These are phyloP conservation scores for Pleurotus salmoneostramineus DNA, from an alignment of 768 basidiomycete genomes.

Conservation along the genomic window DNA sequence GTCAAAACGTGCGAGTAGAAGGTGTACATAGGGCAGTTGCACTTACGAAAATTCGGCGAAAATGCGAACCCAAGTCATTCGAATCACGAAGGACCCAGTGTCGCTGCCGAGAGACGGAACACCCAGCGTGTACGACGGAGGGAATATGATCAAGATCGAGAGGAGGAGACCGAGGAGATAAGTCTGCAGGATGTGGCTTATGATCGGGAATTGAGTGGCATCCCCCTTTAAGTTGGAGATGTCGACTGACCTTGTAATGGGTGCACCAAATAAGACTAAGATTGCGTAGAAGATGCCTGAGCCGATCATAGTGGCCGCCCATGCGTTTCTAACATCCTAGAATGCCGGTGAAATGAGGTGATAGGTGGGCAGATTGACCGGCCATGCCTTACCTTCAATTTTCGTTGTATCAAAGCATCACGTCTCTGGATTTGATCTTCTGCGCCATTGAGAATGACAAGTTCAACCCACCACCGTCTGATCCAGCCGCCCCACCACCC, in stretches of 20 bases:
- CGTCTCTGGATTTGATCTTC: slow-evolving; percentile 40
- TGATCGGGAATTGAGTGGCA: slow-evolving; percentile 10
- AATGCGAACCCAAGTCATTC: slow-evolving; percentile 71
- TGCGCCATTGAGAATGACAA: slow-evolving; percentile 29
- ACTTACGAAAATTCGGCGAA: slow-evolving; percentile 83
- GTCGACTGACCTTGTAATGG: slow-evolving; percentile 48
- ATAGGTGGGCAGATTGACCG: neutral
- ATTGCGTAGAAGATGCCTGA: slow-evolving; percentile 45
- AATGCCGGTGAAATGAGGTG: slow-evolving; percentile 5
- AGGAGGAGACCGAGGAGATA: slow-evolving; percentile 66
- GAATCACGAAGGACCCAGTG: slow-evolving; percentile 43
- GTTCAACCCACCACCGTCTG: slow-evolving; percentile 51
- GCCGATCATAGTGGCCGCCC: slow-evolving; percentile 44
- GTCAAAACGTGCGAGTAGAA: slow-evolving; percentile 7
- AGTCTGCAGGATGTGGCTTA: slow-evolving; percentile 56
- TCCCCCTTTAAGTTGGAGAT: neutral
- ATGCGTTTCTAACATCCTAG: slow-evolving; percentile 52
- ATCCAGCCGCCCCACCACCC: slow-evolving; percentile 74
- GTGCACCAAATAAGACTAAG: slow-evolving; percentile 73
- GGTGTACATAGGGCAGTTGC: neutral
- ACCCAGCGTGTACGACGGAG: slow-evolving; percentile 70
- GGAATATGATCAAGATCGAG: slow-evolving; percentile 59
- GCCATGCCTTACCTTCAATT: slow-evolving; percentile 31
- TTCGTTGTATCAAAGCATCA: slow-evolving; percentile 31
- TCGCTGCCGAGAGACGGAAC: slow-evolving; percentile 43